Conservation (phyloP, 2,329 filamentous ascomycete species). For the Lasiodiplodia sp. region DNA sequence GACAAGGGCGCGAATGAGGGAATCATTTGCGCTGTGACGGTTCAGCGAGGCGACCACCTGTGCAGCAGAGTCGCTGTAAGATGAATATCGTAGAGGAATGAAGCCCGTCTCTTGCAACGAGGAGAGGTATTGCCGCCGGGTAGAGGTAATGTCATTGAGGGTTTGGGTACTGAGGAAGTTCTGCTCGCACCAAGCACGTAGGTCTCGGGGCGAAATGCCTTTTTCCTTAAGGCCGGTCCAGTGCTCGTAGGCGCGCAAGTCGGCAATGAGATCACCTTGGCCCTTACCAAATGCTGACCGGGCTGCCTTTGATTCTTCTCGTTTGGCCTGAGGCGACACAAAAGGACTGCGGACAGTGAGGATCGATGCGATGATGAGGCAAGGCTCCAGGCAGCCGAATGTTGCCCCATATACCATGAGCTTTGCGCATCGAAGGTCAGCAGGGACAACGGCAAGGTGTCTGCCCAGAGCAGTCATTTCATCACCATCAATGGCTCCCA, state of each 20-base stretch:
- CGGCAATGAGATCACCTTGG: slow-evolving; percentile 88
- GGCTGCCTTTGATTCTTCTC: slow-evolving; percentile 81
- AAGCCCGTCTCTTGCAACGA: slow-evolving; percentile 88
- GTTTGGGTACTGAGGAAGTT: slow-evolving; percentile 87
- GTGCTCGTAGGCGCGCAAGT: slow-evolving; percentile 81
- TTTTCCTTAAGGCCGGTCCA: slow-evolving; percentile 75
- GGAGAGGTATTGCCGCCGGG: slow-evolving; percentile 82
- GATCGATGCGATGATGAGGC: slow-evolving; percentile 87
- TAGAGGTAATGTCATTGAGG: slow-evolving; percentile 86
- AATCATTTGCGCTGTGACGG: slow-evolving; percentile 56
- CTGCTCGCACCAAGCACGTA: slow-evolving; percentile 80
- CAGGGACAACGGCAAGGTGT: slow-evolving; percentile 93
- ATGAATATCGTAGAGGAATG: slow-evolving; percentile 57
- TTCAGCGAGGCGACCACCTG: slow-evolving; percentile 47
- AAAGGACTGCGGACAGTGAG: slow-evolving; percentile 91
- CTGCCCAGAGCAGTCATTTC: slow-evolving; percentile 89
- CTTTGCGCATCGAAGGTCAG: slow-evolving; percentile 91
- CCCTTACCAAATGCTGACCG: slow-evolving; percentile 72
- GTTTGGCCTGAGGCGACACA: slow-evolving; percentile 79
- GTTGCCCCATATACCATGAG: slow-evolving; percentile 94
- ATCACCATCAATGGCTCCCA: slow-evolving; percentile 87
- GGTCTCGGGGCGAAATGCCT: slow-evolving; percentile 63
- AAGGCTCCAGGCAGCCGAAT: slow-evolving; percentile 90
- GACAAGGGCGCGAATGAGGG: slow-evolving; percentile 56
- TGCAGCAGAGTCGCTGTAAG: slow-evolving; percentile 37